Evolutionary conservation across 371 early-diverging fungal species (phyloP).

Genomic region (Syncephalastrum sp.): DNA sequence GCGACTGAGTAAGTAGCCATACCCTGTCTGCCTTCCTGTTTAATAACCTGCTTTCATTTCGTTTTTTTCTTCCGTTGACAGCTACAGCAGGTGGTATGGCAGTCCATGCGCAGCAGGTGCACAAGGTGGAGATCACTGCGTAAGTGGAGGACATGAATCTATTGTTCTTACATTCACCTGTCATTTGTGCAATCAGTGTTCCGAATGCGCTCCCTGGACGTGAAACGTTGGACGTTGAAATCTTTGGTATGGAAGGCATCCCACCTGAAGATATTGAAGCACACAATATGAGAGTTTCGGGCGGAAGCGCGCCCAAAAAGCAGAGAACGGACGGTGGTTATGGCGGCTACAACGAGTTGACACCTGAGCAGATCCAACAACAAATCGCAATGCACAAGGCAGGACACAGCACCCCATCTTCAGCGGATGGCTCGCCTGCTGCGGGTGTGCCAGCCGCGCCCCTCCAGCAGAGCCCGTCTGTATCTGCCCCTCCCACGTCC

Average conservation of each 20-base stretch:
- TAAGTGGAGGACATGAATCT: slow-evolving; percentile 28
- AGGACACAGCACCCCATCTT: slow-evolving; percentile 12
- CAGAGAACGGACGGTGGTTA: slow-evolving; percentile 19
- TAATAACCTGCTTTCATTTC: not conserved
- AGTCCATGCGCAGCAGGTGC: slow-evolving; percentile 90
- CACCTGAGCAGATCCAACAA: slow-evolving; percentile 40
- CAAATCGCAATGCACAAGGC: slow-evolving; percentile 45
- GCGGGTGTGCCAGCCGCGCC: slow-evolving; percentile 11
- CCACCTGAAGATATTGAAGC: slow-evolving; percentile 80
- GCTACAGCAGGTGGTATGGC: slow-evolving; percentile 89
- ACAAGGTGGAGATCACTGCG: slow-evolving; percentile 84
- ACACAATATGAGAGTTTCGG: slow-evolving; percentile 53
- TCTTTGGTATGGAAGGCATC: slow-evolving; percentile 95
- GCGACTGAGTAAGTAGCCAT: slow-evolving; percentile 62
- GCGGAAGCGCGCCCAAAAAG: slow-evolving; percentile 26
- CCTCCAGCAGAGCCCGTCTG: slow-evolving; percentile 4
- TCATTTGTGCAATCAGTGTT: slow-evolving; percentile 50
- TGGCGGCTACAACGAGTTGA: slow-evolving; percentile 37
- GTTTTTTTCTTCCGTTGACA: not conserved
- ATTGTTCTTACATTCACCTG: not conserved
- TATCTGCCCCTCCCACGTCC: slow-evolving; percentile 15
- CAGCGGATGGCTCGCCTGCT: slow-evolving; percentile 3
- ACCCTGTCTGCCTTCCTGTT: not conserved
- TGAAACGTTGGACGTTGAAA: slow-evolving; percentile 84
- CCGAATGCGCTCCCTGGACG: slow-evolving; percentile 87